These are phyloP conservation scores for Hygrophoropsis aurantiaca DNA, from an alignment of 768 basidiomycete genomes.

Conservation along the genomic window DNA sequence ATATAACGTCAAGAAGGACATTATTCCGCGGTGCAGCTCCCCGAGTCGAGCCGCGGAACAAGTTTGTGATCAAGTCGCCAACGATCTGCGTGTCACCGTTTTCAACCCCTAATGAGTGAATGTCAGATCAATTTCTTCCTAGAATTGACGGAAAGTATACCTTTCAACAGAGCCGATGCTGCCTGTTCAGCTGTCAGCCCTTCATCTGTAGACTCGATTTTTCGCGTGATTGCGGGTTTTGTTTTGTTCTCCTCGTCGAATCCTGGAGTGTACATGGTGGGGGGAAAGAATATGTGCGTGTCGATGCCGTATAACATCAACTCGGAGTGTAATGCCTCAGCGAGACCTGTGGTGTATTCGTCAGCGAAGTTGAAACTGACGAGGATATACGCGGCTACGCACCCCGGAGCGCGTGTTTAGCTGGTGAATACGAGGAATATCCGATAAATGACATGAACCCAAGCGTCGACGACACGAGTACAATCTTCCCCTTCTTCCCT, in stretches of 20 bases:
- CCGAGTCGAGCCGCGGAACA: conserved; percentile 69
- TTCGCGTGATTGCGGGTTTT: conserved; percentile 73
- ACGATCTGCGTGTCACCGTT: conserved; percentile 75
- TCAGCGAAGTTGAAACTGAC: neutral
- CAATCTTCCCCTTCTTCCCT: conserved; percentile 63
- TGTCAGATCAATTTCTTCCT: neutral
- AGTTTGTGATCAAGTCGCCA: conserved; percentile 60
- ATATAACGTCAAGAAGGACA: conserved; percentile 47
- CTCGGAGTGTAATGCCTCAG: conserved; percentile 81
- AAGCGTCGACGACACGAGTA: conserved; percentile 74
- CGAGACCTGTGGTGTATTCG: conserved; percentile 54
- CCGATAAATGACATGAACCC: conserved; percentile 78
- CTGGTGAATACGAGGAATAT: conserved; percentile 77
- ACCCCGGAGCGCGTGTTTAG: conserved; percentile 87
- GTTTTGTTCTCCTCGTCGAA: conserved; percentile 72
- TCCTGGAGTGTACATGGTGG: conserved; percentile 77
- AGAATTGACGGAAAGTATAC: conserved; percentile 33
- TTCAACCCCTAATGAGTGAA: conserved; percentile 52
- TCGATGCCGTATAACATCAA: conserved; percentile 73
- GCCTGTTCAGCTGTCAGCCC: conserved; percentile 63
- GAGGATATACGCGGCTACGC: conserved; percentile 4
- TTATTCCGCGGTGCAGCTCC: conserved; percentile 64
- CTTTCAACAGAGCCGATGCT: conserved; percentile 57
- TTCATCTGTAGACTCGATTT: conserved; percentile 75
- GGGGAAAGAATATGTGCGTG: conserved; percentile 81